A percentile compares a stretch with the other conserved stretches of the same genome.
Evolutionary conservation across 805 yeast species (phyloP).

Genomic region (Yarrowia bubula): DNA sequence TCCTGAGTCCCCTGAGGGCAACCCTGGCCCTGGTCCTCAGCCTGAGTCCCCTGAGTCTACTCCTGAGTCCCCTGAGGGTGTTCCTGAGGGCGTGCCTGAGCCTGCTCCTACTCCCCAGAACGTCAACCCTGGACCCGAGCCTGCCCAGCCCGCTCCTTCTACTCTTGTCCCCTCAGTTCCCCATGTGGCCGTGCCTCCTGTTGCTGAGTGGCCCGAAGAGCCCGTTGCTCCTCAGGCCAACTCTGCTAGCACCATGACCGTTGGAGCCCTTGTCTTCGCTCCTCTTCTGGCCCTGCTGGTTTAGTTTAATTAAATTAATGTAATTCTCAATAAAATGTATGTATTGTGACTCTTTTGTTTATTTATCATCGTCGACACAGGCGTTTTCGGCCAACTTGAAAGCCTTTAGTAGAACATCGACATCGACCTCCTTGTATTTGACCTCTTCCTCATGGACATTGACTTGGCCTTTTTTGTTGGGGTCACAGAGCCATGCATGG

Average conservation of each 20-base stretch:
- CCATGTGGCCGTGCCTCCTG: neutral
- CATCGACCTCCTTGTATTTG: neutral
- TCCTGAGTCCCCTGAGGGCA: neutral
- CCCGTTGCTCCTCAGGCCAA: conserved; percentile 17
- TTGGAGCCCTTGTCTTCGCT: neutral
- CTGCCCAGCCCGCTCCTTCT: neutral
- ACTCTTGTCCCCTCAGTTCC: neutral
- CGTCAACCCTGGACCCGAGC: neutral
- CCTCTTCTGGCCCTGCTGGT: conserved; percentile 1
- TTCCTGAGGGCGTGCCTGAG: neutral
- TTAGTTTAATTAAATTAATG: neutral
- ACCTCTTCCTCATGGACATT: conserved; percentile 5
- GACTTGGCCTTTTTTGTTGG: neutral
- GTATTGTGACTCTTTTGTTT: neutral
- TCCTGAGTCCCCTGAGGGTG: neutral
- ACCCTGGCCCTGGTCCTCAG: too few species aligned
- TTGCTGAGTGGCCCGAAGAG: neutral
- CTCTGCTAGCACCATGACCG: neutral
- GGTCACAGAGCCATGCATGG: conserved; percentile 17
- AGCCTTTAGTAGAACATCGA: conserved; percentile 2
- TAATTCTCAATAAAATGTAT: too few species aligned
- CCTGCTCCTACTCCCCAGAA: neutral
- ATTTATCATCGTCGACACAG: neutral
- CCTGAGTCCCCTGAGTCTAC: neutral
- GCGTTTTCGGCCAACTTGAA: conserved; percentile 1